phyloP scores from a whole-genome alignment of 345 rosid genomes.

The Limnanthes douglasii region DNA sequence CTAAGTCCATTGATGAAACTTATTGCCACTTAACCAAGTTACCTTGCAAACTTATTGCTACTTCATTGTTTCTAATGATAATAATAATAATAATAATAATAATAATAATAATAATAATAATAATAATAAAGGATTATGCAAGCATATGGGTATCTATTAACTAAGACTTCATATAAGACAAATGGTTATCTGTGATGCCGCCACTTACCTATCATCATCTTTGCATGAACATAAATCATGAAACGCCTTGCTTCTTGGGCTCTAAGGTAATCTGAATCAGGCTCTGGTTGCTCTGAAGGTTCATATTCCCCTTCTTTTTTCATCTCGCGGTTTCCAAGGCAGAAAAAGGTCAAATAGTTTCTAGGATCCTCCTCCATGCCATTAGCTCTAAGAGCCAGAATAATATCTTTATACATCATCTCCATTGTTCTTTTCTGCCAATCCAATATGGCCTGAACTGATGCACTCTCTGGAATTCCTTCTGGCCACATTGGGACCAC shows the following conservation, averaged over 20 bases:
- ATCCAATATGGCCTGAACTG: constrained; percentile 91
- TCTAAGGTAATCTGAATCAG: constrained; percentile 63
- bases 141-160: too few species aligned
- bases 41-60: too few species aligned
- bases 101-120: too few species aligned
- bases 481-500: constrained; percentile 99
- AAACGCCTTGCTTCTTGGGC: constrained; percentile 97
- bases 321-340: constrained; percentile 87
- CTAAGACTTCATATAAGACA: too few species aligned
- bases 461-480: constrained; percentile 85
- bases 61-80: too few species aligned
- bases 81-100: too few species aligned
- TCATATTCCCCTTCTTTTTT: constrained; percentile 82
- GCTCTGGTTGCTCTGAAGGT: constrained; percentile 73
- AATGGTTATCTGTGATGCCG: too few species aligned
- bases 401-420: constrained; percentile 83
- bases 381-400: constrained; percentile 57
- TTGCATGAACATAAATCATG: constrained; percentile 95
- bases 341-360: constrained; percentile 81
- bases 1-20: too few species aligned
- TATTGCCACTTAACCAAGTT: too few species aligned
- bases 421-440: constrained; percentile 98
- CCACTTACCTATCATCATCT: constrained; percentile 95
- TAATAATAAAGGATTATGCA: too few species aligned
- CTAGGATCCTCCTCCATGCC: constrained; percentile 69